These are phyloP conservation scores for Papilionanthe hybrid DNA, from an alignment of 116 monocot genomes.

Conservation along the genomic window DNA sequence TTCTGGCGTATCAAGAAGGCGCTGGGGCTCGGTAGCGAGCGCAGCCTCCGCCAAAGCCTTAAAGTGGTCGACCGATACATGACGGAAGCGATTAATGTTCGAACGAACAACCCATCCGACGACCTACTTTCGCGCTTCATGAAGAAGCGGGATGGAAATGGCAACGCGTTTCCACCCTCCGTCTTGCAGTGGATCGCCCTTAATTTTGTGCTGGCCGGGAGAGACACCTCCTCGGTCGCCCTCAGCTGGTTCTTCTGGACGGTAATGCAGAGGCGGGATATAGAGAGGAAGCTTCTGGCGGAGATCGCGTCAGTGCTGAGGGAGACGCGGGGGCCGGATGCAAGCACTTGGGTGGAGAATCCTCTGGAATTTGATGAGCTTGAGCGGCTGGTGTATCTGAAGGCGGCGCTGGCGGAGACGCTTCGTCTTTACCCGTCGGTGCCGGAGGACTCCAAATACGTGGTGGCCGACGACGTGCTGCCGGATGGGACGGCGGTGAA, in stretches of 20 bases:
- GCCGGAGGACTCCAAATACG: constrained; percentile 63
- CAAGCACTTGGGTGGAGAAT: constrained; percentile 34
- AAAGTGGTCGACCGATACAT: constrained; percentile 49
- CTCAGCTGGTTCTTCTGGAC: constrained; percentile 77
- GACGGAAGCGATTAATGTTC: constrained; percentile 36
- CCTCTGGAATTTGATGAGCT: constrained; percentile 59
- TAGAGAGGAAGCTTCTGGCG: constrained; percentile 38
- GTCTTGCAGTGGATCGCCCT: constrained; percentile 62
- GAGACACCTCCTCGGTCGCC: constrained; percentile 68
- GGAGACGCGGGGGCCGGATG: constrained; percentile 39
- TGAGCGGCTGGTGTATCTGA: constrained; percentile 56
- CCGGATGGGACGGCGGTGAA: constrained; percentile 57
- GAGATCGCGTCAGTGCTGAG: constrained; percentile 42
- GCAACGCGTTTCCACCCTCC: constrained; percentile 38
- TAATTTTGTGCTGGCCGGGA: constrained; percentile 61
- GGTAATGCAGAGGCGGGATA: constrained; percentile 37
- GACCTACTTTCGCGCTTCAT: constrained; percentile 69
- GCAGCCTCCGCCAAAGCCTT: constrained; percentile 31
- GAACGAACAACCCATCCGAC: constrained; percentile 39
- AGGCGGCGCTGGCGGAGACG: constrained; percentile 61
- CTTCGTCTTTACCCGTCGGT: constrained; percentile 65
- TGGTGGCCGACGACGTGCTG: constrained; percentile 51
- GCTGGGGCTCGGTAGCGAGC: constrained; percentile 39
- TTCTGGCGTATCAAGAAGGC: constrained; percentile 57
- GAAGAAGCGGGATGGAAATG: constrained; percentile 45